Percentiles rank a stretch among this genome's conserved stretches.
Conservation (phyloP, 169 alveolate genomes). For the Amoebophrya sp. region DNA sequence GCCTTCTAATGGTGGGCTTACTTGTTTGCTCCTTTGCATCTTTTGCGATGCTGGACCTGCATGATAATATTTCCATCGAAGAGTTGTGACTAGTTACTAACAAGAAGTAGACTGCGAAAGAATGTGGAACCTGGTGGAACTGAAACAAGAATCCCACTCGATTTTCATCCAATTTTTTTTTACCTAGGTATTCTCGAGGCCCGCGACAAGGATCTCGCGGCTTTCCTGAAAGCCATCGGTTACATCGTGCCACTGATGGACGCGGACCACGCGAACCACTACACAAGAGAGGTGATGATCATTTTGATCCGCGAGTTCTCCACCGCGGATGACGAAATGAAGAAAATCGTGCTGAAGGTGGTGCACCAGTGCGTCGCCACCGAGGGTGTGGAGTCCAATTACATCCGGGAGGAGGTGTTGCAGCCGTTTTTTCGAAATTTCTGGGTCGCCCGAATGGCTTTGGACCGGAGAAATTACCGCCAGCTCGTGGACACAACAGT, state of each 20-base stretch:
- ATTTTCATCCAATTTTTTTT: not conserved
- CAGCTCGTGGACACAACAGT: conserved; percentile 95
- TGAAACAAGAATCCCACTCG: not conserved
- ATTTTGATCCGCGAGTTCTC: conserved; percentile 92
- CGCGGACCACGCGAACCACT: conserved; percentile 94
- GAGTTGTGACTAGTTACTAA: too few species aligned
- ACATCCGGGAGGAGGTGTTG: conserved; percentile 87
- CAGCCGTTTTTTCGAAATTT: conserved; percentile 92
- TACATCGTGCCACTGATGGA: conserved; percentile 97
- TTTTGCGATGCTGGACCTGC: too few species aligned
- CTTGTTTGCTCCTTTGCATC: not conserved
- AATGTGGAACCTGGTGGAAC: not conserved
- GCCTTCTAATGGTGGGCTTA: not conserved
- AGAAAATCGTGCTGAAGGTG: conserved; percentile 87
- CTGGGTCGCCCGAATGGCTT: conserved; percentile 86
- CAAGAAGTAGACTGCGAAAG: too few species aligned
- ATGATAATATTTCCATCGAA: too few species aligned
- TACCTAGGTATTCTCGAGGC: conserved; percentile 77
- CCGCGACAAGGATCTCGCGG: conserved; percentile 94
- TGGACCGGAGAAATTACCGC: conserved; percentile 87
- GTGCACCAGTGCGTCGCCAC: conserved; percentile 95
- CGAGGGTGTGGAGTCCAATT: conserved; percentile 94
- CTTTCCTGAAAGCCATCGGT: conserved; percentile 97
- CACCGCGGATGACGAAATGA: conserved; percentile 98
- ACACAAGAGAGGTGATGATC: conserved; percentile 92